Evolutionary conservation across 2,329 filamentous ascomycete genomes (phyloP).

Genomic region (Volutella citrinella): DNA sequence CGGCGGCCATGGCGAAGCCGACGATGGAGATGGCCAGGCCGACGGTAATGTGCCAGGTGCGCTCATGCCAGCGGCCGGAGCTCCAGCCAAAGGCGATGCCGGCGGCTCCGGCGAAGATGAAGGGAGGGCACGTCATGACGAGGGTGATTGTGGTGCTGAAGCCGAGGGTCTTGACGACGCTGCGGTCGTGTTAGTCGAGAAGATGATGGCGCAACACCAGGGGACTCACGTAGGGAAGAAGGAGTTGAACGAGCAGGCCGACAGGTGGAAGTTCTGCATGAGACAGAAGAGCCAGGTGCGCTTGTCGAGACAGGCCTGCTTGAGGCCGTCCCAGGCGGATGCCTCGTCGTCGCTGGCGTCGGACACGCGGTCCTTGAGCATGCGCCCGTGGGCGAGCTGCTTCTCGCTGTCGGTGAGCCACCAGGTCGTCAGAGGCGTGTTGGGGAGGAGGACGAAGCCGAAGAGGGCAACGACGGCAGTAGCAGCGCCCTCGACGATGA

Average conservation of each 20-base stretch:
- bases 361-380: constrained; percentile 50
- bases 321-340: constrained; percentile 45
- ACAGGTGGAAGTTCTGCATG: constrained; percentile 55
- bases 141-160: constrained; percentile 49
- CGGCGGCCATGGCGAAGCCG: constrained; percentile 39
- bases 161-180: constrained; percentile 46
- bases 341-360: constrained; percentile 35
- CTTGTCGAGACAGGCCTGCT: constrained; percentile 46
- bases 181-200: constrained; percentile 5
- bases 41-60: constrained; percentile 47
- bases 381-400: constrained; percentile 44
- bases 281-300: constrained; percentile 53
- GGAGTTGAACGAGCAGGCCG: constrained; percentile 44
- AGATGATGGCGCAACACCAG: fast-evolving
- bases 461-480: constrained; percentile 28
- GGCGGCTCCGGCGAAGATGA: constrained; percentile 45
- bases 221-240: constrained; percentile 40
- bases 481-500: constrained; percentile 54
- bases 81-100: constrained; percentile 47
- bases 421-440: constrained; percentile 42
- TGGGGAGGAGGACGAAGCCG: constrained; percentile 31
- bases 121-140: constrained; percentile 51
- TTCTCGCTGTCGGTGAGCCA: constrained; percentile 45
- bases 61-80: constrained; percentile 46
- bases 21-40: constrained; percentile 39